These are phyloP conservation scores for Perkinsus marinus DNA, from an alignment of 169 alveolate genomes.

Conservation along the genomic window DNA sequence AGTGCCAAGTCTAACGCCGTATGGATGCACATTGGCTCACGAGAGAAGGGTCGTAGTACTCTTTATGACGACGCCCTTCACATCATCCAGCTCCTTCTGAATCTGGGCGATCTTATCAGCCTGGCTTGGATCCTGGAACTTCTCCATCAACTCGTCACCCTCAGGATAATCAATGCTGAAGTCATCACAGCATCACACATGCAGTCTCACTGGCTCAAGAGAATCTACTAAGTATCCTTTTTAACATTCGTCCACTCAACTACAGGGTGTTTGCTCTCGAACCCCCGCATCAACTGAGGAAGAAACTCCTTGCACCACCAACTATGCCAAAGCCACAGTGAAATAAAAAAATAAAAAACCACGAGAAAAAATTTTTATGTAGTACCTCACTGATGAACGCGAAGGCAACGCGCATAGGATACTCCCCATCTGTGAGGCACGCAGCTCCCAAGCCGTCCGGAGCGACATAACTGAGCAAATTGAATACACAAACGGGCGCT, in stretches of 20 bases:
- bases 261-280: not conserved
- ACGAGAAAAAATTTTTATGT: not conserved
- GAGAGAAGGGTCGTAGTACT: slow-evolving; percentile 7
- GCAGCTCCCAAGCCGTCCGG: slow-evolving; percentile 36
- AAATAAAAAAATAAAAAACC: not conserved
- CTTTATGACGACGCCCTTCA: slow-evolving; percentile 51
- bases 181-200: not conserved
- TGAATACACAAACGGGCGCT: slow-evolving; percentile 1
- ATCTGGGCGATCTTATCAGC: slow-evolving; percentile 77
- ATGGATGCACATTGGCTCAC: no score
- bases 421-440: slow-evolving; percentile 41
- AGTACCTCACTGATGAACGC: slow-evolving; percentile 35
- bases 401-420: slow-evolving; percentile 64
- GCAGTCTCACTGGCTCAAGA: not conserved
- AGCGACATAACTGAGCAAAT: slow-evolving; percentile 30
- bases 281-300: not conserved
- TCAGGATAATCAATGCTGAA: slow-evolving; percentile 27
- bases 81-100: slow-evolving; percentile 79
- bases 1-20: slow-evolving; percentile 2
- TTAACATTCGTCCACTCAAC: not conserved
- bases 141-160: slow-evolving; percentile 55
- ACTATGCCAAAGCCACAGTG: no score
- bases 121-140: slow-evolving; percentile 77
- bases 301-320: not conserved
- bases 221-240: not conserved